These are phyloP conservation scores for Plasmodium gonderi DNA, from an alignment of 169 alveolate genomes.

Conservation along the genomic window DNA sequence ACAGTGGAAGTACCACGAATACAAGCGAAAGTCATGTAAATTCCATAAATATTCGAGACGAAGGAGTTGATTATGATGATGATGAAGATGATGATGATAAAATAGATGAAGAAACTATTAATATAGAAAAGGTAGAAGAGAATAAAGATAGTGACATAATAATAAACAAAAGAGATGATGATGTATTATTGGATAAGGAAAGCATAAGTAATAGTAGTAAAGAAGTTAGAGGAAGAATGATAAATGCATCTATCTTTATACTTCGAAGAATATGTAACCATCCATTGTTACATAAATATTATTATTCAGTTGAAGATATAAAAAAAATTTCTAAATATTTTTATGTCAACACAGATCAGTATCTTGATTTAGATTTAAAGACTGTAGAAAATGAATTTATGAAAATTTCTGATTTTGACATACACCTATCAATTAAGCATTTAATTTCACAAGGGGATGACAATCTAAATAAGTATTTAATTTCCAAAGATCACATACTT, in stretches of 20 bases:
- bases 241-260: conserved; percentile 87
- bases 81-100: conserved; percentile 69
- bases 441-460: conserved; percentile 74
- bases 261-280: conserved; percentile 93
- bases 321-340: conserved; percentile 79
- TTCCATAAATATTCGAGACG: not conserved
- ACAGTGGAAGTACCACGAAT: conserved; percentile 26
- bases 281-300: conserved; percentile 88
- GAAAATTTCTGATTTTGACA: conserved; percentile 85
- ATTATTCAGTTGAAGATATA: conserved; percentile 81
- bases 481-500: conserved; percentile 77
- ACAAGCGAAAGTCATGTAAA: too few relatives aligned
- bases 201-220: not conserved
- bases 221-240: conserved; percentile 79
- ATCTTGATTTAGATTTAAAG: conserved; percentile 77
- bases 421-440: conserved; percentile 80
- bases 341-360: conserved; percentile 82
- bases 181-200: not conserved
- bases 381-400: conserved; percentile 81
- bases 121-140: conserved; percentile 58
- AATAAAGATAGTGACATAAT: conserved; percentile 25
- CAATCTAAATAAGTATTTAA: conserved; percentile 68
- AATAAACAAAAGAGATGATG: conserved; percentile 35
- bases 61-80: conserved; percentile 6
- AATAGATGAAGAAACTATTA: conserved; percentile 62